These are phyloP conservation scores for Wallemia mellicola DNA, from an alignment of 1,284 basidiomycete species.

Conservation along the genomic window DNA sequence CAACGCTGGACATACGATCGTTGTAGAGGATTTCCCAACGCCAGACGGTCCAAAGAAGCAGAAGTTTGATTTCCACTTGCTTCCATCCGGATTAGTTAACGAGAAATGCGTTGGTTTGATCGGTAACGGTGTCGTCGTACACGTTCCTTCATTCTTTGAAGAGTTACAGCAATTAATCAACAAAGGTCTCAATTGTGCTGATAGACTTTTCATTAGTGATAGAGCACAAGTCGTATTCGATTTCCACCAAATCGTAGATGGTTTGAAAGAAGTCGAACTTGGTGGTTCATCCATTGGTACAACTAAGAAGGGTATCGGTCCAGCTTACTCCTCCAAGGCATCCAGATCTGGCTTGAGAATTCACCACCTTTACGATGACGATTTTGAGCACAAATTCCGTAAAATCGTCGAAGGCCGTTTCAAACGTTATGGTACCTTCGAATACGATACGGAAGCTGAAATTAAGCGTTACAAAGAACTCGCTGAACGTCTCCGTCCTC, in stretches of 20 bases:
- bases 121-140: slow-evolving; percentile 78
- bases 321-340: slow-evolving; percentile 91
- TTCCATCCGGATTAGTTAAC: slow-evolving; percentile 76
- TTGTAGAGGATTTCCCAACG: slow-evolving; percentile 28
- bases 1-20: slow-evolving; percentile 95
- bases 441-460: slow-evolving; percentile 94
- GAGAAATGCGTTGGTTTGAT: slow-evolving; percentile 60
- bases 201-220: slow-evolving; percentile 73
- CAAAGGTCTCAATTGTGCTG: slow-evolving; percentile 63
- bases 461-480: slow-evolving; percentile 72
- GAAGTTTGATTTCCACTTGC: slow-evolving; percentile 80
- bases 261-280: slow-evolving; percentile 87
- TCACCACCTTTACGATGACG: slow-evolving; percentile 79
- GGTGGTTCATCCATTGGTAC: slow-evolving; percentile 87
- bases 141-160: slow-evolving; percentile 77
- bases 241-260: slow-evolving; percentile 98
- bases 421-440: slow-evolving; percentile 93
- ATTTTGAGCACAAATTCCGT: slow-evolving; percentile 74
- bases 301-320: slow-evolving; percentile 91
- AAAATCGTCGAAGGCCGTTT: slow-evolving; percentile 86
- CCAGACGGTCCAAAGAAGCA: slow-evolving; percentile 23
- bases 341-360: slow-evolving; percentile 82
- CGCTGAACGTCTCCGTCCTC: slow-evolving; percentile 57
- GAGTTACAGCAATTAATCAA: slow-evolving; percentile 64
- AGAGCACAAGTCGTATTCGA: slow-evolving; percentile 91